Base-by-base conservation (phyloP, 176 grass and related monocot species). In the Bromus sterilis region DNA sequence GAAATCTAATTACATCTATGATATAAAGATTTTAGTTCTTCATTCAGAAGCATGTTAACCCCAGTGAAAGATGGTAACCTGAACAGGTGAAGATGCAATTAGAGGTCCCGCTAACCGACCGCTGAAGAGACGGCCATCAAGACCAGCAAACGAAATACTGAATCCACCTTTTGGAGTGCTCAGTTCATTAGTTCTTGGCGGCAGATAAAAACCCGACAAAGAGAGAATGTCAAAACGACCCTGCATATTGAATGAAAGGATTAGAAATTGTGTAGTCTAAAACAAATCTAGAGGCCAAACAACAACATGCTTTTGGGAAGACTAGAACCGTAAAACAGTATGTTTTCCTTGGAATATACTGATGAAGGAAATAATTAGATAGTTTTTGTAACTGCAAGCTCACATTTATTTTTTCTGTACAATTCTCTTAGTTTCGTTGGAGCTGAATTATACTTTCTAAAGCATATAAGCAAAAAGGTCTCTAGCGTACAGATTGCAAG, bases 161-260 rank as follows among this genome's bases (percentile, higher is more conserved):
- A 94, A 68, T 75, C 80, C 83, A 30, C 92, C 89, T 40, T 81
- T 87, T 56, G 78, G 83, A 79, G 80, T 89, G 71, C 77, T 83
- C 53, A 91, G 37, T 13, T 80, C 86, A 31, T 34, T 21, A 49
- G 51, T 72, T 41, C 89, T 80, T 29, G 92, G 89, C 10, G 86
- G 67, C 36, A 89, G 66, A 85, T 87, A 94, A 14, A 84, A 89
- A 1, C 92, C 92, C 29, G 89, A 83, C 70, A 94, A 85, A 36
- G 92, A 91, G 43, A 94, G 71, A 34, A 94, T 89, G 66, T 91
- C 86, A 87, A 94, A 94, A 53, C 30, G 26, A 1, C 89, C 92
- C 62, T 65, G 62, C 62, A 65, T 35, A 62, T 34, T 21, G 21
- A 16, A 53, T 53, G 49, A 1, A 53, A 53, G 49, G 49, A 53